A percentile compares a stretch with the other conserved stretches of the same genome.
phyloP scores from a whole-genome alignment of 202 grass and related monocot genomes.

The Schoenoplectus triqueter region DNA sequence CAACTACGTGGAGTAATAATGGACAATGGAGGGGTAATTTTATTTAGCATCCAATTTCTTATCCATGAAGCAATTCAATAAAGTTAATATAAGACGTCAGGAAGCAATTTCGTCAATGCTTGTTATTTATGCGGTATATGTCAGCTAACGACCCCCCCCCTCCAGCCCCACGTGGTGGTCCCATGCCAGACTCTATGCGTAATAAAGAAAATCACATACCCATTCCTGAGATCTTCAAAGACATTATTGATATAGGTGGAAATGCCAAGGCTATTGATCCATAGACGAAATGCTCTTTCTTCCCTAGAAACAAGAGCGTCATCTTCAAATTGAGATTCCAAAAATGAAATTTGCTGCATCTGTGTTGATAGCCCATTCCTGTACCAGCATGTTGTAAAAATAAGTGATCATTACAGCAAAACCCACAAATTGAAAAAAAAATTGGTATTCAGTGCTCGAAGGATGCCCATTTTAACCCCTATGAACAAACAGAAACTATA shows the following conservation, averaged over 20 bases:
- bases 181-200: background rate
- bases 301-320: slow-evolving; percentile 90
- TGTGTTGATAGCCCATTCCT: slow-evolving; percentile 95
- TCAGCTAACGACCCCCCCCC: too few species aligned
- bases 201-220: slow-evolving; percentile 48
- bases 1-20: too few species aligned
- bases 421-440: background rate
- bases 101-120: too few species aligned
- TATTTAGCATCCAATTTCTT: too few species aligned
- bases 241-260: slow-evolving; percentile 92
- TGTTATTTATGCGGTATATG: too few species aligned
- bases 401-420: background rate
- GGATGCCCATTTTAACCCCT: background rate
- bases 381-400: slow-evolving; percentile 37
- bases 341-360: slow-evolving; percentile 81
- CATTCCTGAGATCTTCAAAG: slow-evolving; percentile 97
- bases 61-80: too few species aligned
- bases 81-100: too few species aligned
- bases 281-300: slow-evolving; percentile 87
- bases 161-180: background rate
- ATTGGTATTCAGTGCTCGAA: background rate
- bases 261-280: slow-evolving; percentile 98
- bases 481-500: slow-evolving; percentile 21
- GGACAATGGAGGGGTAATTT: too few species aligned
- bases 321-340: slow-evolving; percentile 78